Percentiles rank a stretch among this genome's conserved stretches.
These are phyloP conservation scores for Furculomyces boomerangus DNA, from an alignment of 371 early-diverging fungal species.

Conservation along the genomic window DNA sequence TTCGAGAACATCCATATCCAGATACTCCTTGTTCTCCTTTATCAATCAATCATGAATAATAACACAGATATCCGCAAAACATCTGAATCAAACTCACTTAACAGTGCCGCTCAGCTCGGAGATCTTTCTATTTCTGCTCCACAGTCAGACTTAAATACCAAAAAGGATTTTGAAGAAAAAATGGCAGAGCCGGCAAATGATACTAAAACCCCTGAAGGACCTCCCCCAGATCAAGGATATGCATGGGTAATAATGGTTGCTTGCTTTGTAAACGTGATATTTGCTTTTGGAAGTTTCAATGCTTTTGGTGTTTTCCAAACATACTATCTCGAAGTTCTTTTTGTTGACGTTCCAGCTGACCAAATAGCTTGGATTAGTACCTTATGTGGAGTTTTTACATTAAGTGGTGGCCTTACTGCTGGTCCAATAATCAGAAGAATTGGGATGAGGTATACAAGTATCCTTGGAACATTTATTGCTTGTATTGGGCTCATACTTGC, in stretches of 20 bases:
- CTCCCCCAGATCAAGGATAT: constrained; percentile 1
- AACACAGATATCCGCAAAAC: too few relatives aligned
- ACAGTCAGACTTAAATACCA: too few relatives aligned
- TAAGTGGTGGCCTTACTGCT: constrained; percentile 18
- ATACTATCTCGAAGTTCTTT: constrained; percentile 15
- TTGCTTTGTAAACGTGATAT: constrained; percentile 13
- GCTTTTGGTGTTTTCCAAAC: constrained; percentile 23
- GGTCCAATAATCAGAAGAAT: constrained; percentile 15
- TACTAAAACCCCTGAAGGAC: not conserved
- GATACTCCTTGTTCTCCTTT: too few relatives aligned
- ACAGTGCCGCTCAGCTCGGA: too few relatives aligned
- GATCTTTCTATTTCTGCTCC: too few relatives aligned
- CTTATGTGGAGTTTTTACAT: constrained; percentile 14
- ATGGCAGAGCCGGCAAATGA: not conserved
- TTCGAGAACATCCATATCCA: too few relatives aligned
- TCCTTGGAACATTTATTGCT: constrained; percentile 7
- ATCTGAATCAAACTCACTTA: too few relatives aligned
- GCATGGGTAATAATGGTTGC: constrained; percentile 1
- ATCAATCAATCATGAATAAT: too few relatives aligned
- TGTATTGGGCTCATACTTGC: constrained; percentile 17
- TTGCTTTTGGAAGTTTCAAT: constrained; percentile 15
- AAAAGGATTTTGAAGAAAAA: too few relatives aligned
- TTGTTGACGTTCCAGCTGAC: constrained; percentile 6
- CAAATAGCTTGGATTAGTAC: constrained; percentile 24
- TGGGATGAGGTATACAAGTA: constrained; percentile 12